Evolutionary conservation across 345 rosid species (phyloP).

Genomic region (Euphorbia lathyris): DNA sequence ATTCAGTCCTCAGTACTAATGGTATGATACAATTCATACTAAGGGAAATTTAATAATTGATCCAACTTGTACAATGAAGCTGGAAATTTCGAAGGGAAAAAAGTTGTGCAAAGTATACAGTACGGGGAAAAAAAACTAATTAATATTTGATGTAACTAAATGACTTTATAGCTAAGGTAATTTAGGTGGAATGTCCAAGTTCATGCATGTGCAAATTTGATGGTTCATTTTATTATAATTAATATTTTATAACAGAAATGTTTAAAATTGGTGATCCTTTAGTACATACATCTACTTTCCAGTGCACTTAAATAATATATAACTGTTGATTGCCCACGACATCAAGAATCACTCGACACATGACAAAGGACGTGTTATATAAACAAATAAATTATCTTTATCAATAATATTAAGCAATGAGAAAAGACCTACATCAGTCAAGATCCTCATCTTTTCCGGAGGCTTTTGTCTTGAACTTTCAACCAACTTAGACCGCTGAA

Average conservation of each 20-base stretch:
- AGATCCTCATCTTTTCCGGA: conserved; percentile 59
- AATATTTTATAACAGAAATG: too few relatives aligned
- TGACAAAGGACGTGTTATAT: not conserved
- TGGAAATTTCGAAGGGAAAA: not conserved
- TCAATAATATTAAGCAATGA: conserved; percentile 1
- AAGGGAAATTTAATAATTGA: not conserved
- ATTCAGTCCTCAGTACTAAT: not conserved
- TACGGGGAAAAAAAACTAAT: too few relatives aligned
- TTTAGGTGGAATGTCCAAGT: too few relatives aligned
- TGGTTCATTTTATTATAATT: too few relatives aligned
- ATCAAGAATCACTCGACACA: not conserved
- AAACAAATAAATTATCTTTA: not conserved
- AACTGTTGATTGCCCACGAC: too few relatives aligned
- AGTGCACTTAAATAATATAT: too few relatives aligned
- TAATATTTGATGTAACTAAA: too few relatives aligned
- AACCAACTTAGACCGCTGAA: conserved; percentile 73
- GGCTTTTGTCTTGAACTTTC: conserved; percentile 97
- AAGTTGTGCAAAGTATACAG: not conserved
- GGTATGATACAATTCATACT: not conserved
- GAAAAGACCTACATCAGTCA: conserved; percentile 14
- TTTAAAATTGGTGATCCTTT: too few relatives aligned
- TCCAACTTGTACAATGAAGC: not conserved
- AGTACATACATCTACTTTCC: too few relatives aligned
- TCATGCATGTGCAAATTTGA: too few relatives aligned
- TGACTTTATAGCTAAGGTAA: too few relatives aligned